Evolutionary conservation across 208 protist species (phyloP).

Genomic region (Trypanosoma melophagium): DNA sequence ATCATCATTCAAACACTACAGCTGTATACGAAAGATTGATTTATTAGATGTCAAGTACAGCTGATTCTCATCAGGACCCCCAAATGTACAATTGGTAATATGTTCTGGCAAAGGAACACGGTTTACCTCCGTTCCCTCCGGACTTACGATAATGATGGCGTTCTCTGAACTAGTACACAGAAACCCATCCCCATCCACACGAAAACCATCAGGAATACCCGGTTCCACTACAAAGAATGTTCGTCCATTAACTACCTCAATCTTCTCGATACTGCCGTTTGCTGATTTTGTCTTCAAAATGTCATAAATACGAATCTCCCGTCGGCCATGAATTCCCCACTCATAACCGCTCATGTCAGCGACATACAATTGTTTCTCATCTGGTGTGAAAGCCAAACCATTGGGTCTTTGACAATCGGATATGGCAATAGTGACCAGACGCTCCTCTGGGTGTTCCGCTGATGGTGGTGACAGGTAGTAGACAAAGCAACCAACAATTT

Average conservation of each 20-base stretch:
- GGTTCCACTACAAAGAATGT: constrained; percentile 25
- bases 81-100: constrained; percentile 34
- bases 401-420: constrained; percentile 23
- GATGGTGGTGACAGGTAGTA: constrained; percentile 26
- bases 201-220: constrained; percentile 33
- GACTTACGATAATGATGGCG: constrained; percentile 27
- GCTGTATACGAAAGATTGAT: constrained; percentile 34
- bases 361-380: constrained; percentile 31
- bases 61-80: constrained; percentile 26
- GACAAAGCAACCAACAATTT: constrained; percentile 30
- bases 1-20: background rate
- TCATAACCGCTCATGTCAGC: constrained; percentile 28
- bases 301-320: constrained; percentile 29
- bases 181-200: constrained; percentile 32
- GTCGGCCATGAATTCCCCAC: constrained; percentile 15
- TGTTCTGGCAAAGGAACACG: constrained; percentile 28
- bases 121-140: constrained; percentile 31
- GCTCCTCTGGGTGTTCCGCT: constrained; percentile 18
- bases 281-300: constrained; percentile 23
- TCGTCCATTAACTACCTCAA: constrained; percentile 29
- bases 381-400: constrained; percentile 34
- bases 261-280: constrained; percentile 26
- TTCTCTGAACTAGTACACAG: constrained; percentile 31
- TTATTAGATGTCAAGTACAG: constrained; percentile 25
- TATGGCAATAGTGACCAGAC: constrained; percentile 16